Base-by-base conservation (phyloP, 495 filamentous ascomycete genomes). In the Penicillium subrubescens region DNA sequence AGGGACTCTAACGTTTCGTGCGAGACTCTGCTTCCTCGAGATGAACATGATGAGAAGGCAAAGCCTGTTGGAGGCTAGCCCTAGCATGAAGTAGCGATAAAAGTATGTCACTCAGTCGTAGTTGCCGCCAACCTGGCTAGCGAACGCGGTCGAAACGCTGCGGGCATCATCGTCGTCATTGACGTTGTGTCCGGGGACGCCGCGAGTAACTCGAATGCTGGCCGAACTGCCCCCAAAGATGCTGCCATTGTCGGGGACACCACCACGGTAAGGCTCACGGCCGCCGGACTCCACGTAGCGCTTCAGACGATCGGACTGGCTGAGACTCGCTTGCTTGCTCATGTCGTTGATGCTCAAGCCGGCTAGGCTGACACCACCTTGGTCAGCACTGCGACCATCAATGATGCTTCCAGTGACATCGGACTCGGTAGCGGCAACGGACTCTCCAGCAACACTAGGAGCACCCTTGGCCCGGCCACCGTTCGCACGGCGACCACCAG, bases 111-210 rank as follows among this genome's bases (percentile, higher is more conserved):
- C 71, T 97, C 93, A 97, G 80, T 97, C 94, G 75, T 94, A 97
- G 68, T 89, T 90, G 57, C 91, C 89, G 44, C 91, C 94, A 61
- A 97, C 86, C 76, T 98, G 96, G 77, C 93, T 97, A 44, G 93
- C 94, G 80, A 97, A 98, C 8, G 93, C 93, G 33, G 94, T 97
- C 65, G 92, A 96, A 69, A 98, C 86, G 74, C 94, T 97, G 75
- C 94, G 91, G 62, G 94, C 91, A 73, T 98, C 95, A 64, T 99
- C 95, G 66, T 98, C 95, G 54, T 86, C 80, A 19, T 80, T 77
- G 29, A 81, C 17, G 17, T 62, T 74, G 34, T 83, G 78, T n/a
- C 82, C 81, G 11, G 82, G 79, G 21, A 71, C 68, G 34, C 82
- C 83, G 60, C 82, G 82, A 44, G 81, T 81, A 27, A 82, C 79